Percentiles rank a stretch among this genome's conserved stretches.
Evolutionary conservation across 2,329 filamentous ascomycete genomes (phyloP).

Genomic region (Penicillium occitanis): DNA sequence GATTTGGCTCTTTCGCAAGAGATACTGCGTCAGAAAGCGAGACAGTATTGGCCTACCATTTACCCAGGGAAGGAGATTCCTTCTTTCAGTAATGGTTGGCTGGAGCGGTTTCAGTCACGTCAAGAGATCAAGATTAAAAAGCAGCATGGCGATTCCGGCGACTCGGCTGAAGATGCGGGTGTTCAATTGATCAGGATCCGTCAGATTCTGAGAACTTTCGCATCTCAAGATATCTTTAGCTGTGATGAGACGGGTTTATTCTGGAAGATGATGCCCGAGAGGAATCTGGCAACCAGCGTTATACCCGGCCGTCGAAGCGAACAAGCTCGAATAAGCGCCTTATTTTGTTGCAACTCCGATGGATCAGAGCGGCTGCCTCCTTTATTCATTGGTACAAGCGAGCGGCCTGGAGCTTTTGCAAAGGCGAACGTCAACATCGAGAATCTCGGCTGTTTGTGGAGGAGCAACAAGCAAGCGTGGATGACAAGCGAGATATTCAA

Average conservation of each 20-base stretch:
- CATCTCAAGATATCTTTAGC: slow-evolving; percentile 26
- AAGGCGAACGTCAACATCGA: slow-evolving; percentile 25
- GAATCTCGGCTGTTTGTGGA: slow-evolving; percentile 28
- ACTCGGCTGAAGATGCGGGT: background rate
- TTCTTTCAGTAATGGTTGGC: slow-evolving; percentile 26
- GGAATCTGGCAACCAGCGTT: slow-evolving; percentile 12
- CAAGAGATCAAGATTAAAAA: slow-evolving; percentile 15
- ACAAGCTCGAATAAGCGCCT: slow-evolving; percentile 25
- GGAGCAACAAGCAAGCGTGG: slow-evolving; percentile 29
- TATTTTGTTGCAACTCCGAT: slow-evolving; percentile 27
- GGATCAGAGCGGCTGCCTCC: slow-evolving; percentile 29
- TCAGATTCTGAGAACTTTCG: slow-evolving; percentile 23
- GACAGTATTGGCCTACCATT: slow-evolving; percentile 24
- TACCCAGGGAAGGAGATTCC: slow-evolving; percentile 23
- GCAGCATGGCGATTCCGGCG: slow-evolving; percentile 20
- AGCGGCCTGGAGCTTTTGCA: slow-evolving; percentile 26
- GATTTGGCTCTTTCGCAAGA: slow-evolving; percentile 11
- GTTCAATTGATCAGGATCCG: slow-evolving; percentile 20
- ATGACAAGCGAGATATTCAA: slow-evolving; percentile 25
- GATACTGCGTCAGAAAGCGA: slow-evolving; percentile 23
- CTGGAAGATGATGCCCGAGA: slow-evolving; percentile 25
- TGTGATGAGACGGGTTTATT: slow-evolving; percentile 27
- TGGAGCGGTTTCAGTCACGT: slow-evolving; percentile 23
- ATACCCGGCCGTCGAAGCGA: slow-evolving; percentile 20
- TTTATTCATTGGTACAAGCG: slow-evolving; percentile 26